Evolutionary conservation across 768 basidiomycete species (phyloP).

Genomic region (Lentinula raphanica): DNA sequence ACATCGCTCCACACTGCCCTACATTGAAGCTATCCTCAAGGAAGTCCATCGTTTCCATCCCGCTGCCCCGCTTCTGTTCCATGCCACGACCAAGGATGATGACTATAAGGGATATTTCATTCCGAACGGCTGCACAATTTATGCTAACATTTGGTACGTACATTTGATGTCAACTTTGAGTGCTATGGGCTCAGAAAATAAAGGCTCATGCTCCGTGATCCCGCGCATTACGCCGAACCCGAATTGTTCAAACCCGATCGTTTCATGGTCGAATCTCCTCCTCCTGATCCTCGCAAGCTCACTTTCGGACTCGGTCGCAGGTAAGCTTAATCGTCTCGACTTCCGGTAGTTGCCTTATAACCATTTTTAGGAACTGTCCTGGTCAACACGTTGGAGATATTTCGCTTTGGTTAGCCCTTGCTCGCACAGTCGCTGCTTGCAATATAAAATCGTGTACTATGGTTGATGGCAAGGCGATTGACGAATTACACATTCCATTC

Average conservation of each 20-base stretch:
- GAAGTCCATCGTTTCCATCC: slow-evolving; percentile 8
- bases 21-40: slow-evolving; percentile 13
- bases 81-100: slow-evolving; percentile 22
- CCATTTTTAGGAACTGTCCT: not conserved
- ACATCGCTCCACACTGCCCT: slow-evolving; percentile 13
- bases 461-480: not conserved
- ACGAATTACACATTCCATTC: not conserved
- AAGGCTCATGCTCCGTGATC: slow-evolving; percentile 15
- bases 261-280: slow-evolving; percentile 5
- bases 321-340: not conserved
- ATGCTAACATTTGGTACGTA: slow-evolving; percentile 16
- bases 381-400: slow-evolving; percentile 1
- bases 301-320: slow-evolving; percentile 11
- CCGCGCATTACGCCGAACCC: slow-evolving; percentile 7
- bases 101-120: slow-evolving; percentile 32
- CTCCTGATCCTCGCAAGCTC: slow-evolving; percentile 6
- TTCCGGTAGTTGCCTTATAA: not conserved
- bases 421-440: not conserved
- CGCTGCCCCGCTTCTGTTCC: slow-evolving; percentile 8
- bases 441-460: not conserved
- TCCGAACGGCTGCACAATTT: slow-evolving; percentile 25
- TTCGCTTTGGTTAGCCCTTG: not conserved
- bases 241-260: slow-evolving; percentile 11
- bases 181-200: not conserved
- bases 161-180: no score